Evolutionary conservation across 306 rosid genomes (phyloP), one percentile per base, ranked within the genome.

Genomic region (Lithocarpus polystachyus): DNA sequence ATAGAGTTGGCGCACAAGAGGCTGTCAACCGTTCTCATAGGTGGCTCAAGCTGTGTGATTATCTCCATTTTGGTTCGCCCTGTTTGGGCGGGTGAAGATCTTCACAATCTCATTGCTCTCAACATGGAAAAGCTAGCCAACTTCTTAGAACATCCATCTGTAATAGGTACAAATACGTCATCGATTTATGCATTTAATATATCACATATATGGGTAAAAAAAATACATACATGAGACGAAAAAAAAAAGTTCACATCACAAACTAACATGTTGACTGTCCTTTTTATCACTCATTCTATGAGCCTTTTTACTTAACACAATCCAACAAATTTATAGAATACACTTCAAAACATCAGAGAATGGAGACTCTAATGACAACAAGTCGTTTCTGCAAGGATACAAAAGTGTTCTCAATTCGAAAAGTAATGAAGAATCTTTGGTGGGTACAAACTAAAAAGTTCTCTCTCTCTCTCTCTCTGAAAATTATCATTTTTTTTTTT

Each of bases 41-140:
- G 98, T 20, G 89, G 92, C 22, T 82, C 78, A 4, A 84, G 88
- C 23, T 90, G 97, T 86, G 89, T 89, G 2, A 56, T 88, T 75
- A 81, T 94, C 28, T 89, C 94, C 59, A 86, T 90, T 75, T 80
- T 87, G 24, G 83, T 94, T 75, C 89, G 87, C 23, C 98, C 98
- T 51, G 97, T 92, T 4, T 94, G 97, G 97, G 97, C 96, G n/a
- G 97, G 97, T 33, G 87, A 89, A 83, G 98, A 94, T 76, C 89
- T 94, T 61, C 98, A 90, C 64, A 84, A 84, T 74, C 85, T 86
- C 5, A 87, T 89, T 75, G 83, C 94, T 68, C 40, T 61, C 74
- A 89, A 94, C 88, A 56, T 89, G 53, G 93, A 92, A 80, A 81
- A 31, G 28, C 88, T 94, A 15, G 87, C 80, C 33, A 71, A 76